phyloP scores from a whole-genome alignment of 78 protist species.

The Tieghemostelium lacteum region DNA sequence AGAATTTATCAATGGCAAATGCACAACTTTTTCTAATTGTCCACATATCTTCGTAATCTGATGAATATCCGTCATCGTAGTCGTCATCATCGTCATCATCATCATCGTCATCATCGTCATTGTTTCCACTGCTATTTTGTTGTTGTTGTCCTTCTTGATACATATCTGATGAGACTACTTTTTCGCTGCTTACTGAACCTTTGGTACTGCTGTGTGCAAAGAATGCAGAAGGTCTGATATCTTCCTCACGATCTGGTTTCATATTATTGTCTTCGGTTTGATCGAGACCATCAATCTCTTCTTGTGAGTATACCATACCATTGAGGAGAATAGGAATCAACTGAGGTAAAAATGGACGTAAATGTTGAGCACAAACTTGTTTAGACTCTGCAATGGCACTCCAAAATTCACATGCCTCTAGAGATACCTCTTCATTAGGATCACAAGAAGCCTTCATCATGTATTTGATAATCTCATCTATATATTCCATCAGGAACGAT shows the following conservation, averaged over 20 bases:
- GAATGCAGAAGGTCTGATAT: constrained; percentile 82
- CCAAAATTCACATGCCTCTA: constrained; percentile 93
- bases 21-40: constrained; percentile 91
- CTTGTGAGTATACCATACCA: constrained; percentile 84
- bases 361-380: constrained; percentile 16
- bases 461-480: constrained; percentile 67
- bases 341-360: background rate
- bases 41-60: constrained; percentile 80
- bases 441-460: constrained; percentile 80
- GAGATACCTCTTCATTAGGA: constrained; percentile 77
- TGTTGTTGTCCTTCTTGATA: background rate
- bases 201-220: background rate
- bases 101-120: constrained; percentile 42
- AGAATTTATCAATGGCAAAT: constrained; percentile 84
- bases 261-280: constrained; percentile 64
- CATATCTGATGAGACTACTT: background rate
- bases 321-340: constrained; percentile 78
- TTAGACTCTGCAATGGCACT: constrained; percentile 69
- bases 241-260: constrained; percentile 79
- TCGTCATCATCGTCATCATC: constrained; percentile 78
- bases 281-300: constrained; percentile 50
- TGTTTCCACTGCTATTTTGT: background rate
- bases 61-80: constrained; percentile 51
- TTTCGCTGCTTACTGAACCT: background rate
- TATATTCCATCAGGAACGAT: constrained; percentile 58